Conservation (phyloP, 805 yeast genomes). For the Clavispora vitiphila region DNA sequence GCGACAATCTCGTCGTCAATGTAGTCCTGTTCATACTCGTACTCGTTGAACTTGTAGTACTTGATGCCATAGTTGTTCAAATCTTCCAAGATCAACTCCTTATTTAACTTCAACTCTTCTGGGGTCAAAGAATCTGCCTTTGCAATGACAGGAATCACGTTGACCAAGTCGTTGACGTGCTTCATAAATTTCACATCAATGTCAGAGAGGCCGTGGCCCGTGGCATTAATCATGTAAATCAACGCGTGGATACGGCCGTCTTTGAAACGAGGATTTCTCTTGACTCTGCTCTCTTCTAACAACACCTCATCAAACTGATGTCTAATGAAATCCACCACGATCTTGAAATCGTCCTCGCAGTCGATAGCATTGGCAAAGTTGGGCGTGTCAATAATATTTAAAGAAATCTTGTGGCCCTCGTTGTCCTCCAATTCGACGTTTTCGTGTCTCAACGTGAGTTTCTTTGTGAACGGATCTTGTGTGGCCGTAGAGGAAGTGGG, state of each 20-base stretch:
- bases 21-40: conserved; percentile 46
- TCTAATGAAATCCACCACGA: conserved; percentile 71
- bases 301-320: conserved; percentile 81
- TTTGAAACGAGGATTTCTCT: conserved; percentile 79
- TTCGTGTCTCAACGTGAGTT: conserved; percentile 66
- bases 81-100: conserved; percentile 71
- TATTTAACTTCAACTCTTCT: conserved; percentile 55
- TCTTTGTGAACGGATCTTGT: conserved; percentile 46
- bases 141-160: conserved; percentile 39
- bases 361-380: conserved; percentile 76
- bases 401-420: conserved; percentile 76
- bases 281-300: conserved; percentile 73
- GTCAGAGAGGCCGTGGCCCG: conserved; percentile 41
- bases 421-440: conserved; percentile 81
- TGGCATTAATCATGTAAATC: conserved; percentile 41
- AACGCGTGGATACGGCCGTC: conserved; percentile 76
- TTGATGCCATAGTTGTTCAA: conserved; percentile 67
- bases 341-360: conserved; percentile 60
- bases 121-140: conserved; percentile 41
- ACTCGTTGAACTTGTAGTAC: conserved; percentile 64
- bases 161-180: conserved; percentile 38
- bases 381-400: conserved; percentile 77
- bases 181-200: conserved; percentile 39
- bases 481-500: conserved; percentile 61
- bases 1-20: conserved; percentile 61